Percentiles rank a stretch among this genome's conserved stretches.
Evolutionary conservation across 2,329 filamentous ascomycete species (phyloP).

Genomic region (Fusarium lateritium): DNA sequence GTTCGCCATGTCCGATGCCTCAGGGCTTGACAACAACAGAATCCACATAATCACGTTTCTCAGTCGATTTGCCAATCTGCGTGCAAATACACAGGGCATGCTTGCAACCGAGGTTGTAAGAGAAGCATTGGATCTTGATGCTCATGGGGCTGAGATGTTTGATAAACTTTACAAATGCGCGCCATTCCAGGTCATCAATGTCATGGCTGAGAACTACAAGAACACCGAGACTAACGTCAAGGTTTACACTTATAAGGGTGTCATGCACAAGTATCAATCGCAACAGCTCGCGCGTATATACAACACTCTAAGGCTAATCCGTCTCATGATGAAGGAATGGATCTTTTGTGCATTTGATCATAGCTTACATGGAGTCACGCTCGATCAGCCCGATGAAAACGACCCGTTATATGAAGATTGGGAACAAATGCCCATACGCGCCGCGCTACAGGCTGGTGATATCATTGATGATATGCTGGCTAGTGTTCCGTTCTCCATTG

Average conservation of each 20-base stretch:
- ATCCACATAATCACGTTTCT: not conserved
- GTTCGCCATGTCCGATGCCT: not conserved
- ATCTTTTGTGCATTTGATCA: not conserved
- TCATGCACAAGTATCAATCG: constrained; percentile 6
- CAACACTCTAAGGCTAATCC: not conserved
- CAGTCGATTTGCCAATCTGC: not conserved
- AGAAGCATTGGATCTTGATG: not conserved
- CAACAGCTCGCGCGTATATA: constrained; percentile 1
- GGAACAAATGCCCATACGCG: not conserved
- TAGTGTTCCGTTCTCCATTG: constrained; percentile 1
- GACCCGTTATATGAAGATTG: not conserved
- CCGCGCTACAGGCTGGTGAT: not conserved
- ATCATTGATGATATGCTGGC: constrained; percentile 13
- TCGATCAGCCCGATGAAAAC: not conserved
- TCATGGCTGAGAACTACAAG: not conserved
- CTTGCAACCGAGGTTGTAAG: constrained; percentile 8
- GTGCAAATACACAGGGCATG: not conserved
- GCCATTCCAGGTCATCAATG: not conserved
- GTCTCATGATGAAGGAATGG: constrained; percentile 4
- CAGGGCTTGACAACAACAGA: not conserved
- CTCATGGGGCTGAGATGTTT: not conserved
- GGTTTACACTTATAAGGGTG: constrained; percentile 1
- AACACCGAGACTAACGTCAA: not conserved
- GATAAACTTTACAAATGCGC: not conserved
- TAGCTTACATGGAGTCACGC: not conserved